Conservation (phyloP, 805 yeast genomes). For the Yamadazyma scolyti region DNA sequence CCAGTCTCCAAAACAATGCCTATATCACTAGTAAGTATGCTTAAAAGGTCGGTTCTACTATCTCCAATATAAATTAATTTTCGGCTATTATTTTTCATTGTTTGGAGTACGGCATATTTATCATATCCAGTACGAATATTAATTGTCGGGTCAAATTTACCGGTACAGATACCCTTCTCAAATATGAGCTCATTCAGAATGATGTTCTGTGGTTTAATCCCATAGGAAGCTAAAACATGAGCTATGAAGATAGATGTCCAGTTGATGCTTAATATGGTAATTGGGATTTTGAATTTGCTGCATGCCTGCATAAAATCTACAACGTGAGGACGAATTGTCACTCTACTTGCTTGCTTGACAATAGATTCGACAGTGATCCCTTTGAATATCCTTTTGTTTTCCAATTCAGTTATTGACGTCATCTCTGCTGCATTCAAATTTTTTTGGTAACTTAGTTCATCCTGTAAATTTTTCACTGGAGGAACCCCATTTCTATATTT, state of each 20-base stretch:
- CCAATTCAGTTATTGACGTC: constrained; percentile 44
- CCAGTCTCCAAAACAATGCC: constrained; percentile 46
- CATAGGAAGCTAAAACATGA: constrained; percentile 18
- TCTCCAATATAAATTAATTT: constrained; percentile 54
- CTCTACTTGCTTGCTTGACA: constrained; percentile 27
- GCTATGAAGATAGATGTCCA: constrained; percentile 54
- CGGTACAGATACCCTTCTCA: constrained; percentile 23
- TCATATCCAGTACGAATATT: constrained; percentile 52
- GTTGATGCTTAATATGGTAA: constrained; percentile 53
- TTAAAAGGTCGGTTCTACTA: constrained; percentile 55
- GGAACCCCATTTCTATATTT: constrained; percentile 1
- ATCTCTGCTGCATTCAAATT: constrained; percentile 45
- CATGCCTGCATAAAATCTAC: constrained; percentile 24
- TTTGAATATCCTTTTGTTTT: constrained; percentile 34
- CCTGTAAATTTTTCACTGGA: constrained; percentile 24
- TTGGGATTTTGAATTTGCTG: constrained; percentile 22
- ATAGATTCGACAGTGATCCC: constrained; percentile 34
- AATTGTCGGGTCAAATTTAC: constrained; percentile 17
- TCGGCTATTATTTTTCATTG: constrained; percentile 10
- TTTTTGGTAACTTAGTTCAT: constrained; percentile 44
- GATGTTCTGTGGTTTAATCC: constrained; percentile 3
- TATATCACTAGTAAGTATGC: constrained; percentile 42
- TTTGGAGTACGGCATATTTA: constrained; percentile 29
- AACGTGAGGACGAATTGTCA: constrained; percentile 40
- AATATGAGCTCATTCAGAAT: constrained; percentile 51